Conservation (phyloP, 2,329 filamentous ascomycete genomes). For the Paradendryphiella salina region DNA sequence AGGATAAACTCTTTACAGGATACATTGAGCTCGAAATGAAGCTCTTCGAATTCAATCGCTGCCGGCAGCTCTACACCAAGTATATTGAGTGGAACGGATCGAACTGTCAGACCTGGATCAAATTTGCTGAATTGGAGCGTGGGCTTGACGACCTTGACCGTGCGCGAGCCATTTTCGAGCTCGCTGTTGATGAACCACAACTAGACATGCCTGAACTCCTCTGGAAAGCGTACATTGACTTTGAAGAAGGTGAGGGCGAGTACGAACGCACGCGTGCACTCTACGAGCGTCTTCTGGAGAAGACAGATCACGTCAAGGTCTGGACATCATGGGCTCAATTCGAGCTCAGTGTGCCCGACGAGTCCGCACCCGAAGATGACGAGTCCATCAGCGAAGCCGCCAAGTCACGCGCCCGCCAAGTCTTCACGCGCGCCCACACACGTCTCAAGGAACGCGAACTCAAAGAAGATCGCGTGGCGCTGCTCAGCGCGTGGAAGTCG, state of each 20-base stretch:
- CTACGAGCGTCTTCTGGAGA: conserved; percentile 88
- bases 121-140: conserved; percentile 90
- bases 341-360: conserved; percentile 89
- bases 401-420: conserved; percentile 75
- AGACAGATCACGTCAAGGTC: conserved; percentile 98
- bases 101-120: conserved; percentile 94
- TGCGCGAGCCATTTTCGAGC: conserved; percentile 86
- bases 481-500: conserved; percentile 88
- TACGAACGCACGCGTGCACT: conserved; percentile 79
- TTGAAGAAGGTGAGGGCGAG: conserved; percentile 93
- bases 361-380: conserved; percentile 58
- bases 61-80: conserved; percentile 89
- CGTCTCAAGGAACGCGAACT: conserved; percentile 86
- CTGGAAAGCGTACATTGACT: conserved; percentile 99
- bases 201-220: conserved; percentile 97
- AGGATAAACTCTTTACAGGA: conserved; percentile 90
- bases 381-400: conserved; percentile 75
- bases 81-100: conserved; percentile 89
- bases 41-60: conserved; percentile 90
- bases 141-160: conserved; percentile 88
- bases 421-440: conserved; percentile 85
- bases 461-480: conserved; percentile 87
- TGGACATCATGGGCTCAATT: conserved; percentile 99
- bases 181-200: conserved; percentile 78
- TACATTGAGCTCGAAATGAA: conserved; percentile 93